Evolutionary conservation across 352 stramenopile species (phyloP), one percentile per base, ranked within the genome.

Genomic region (Pythium biforme): DNA sequence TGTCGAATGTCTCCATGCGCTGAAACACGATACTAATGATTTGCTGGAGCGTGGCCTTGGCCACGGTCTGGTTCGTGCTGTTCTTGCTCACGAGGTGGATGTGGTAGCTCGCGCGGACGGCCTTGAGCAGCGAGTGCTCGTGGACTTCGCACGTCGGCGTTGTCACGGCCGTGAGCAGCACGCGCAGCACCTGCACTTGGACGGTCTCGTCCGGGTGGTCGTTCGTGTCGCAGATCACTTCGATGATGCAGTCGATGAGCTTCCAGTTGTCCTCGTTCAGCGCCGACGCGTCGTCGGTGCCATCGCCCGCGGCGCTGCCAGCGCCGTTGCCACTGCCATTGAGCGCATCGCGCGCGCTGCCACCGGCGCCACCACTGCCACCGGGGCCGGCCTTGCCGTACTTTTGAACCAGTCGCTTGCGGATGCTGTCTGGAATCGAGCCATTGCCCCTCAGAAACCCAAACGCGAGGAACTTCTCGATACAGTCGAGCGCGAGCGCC

Each of bases 1-100:
- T 70, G 64, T 92, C 83, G 49, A 92, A 92, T 25, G 81, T 89
- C 75, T 99, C 96, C 95, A 99, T 98, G 52, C 97, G 75, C 66
- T 97, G 83, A 74, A 99, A 99, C 0, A 99, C 94, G 50, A 97
- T 94, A 27, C 77, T 94, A 15, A 98, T 91, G 64, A 99, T 96
- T 73, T 99, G 97, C 75, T 98, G 96, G 37, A 99, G 76, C 40
- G 95, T 97, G 31, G 97, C 97, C 73, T 98, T 97, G n/a, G 97
- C 97, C 4, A 98, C 98, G 6, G 90, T 99, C 62, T 97, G 91
- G 73, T 99, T 99, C 8, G 96, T 93, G 22, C 74, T 72, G 53
- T 87, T 98, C 54, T 94, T 89, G 55, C 86, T 90, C 57, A 96
- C 83, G 23, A 99, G 73, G 62, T 98, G 97, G 34, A 99, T 95